phyloP scores from a whole-genome alignment of 1,284 basidiomycete species.

The Irpex sp. region DNA sequence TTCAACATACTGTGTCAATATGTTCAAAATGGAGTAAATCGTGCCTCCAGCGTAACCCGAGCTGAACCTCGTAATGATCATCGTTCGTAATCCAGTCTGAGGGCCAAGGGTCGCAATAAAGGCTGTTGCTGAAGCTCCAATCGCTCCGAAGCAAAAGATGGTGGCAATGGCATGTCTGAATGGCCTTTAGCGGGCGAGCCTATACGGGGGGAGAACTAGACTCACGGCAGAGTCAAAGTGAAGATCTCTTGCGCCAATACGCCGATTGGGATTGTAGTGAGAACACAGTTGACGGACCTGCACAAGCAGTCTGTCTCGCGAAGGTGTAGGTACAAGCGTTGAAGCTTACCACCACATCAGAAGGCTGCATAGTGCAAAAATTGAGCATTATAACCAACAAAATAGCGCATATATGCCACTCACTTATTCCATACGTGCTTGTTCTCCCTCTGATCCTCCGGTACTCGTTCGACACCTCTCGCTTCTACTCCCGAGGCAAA shows the following conservation, averaged over 20 bases:
- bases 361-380: slow-evolving; percentile 23
- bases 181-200: slow-evolving; percentile 2
- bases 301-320: not conserved
- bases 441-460: slow-evolving; percentile 39
- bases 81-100: slow-evolving; percentile 54
- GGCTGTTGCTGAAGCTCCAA: slow-evolving; percentile 36
- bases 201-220: slow-evolving; percentile 3
- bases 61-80: slow-evolving; percentile 50
- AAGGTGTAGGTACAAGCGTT: not conserved
- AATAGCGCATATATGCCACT: slow-evolving; percentile 10
- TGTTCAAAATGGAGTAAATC: slow-evolving; percentile 54
- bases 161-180: slow-evolving; percentile 37
- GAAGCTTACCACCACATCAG: slow-evolving; percentile 43
- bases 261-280: slow-evolving; percentile 55
- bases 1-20: slow-evolving; percentile 43
- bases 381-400: not conserved
- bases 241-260: slow-evolving; percentile 47
- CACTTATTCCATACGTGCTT: slow-evolving; percentile 48
- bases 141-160: slow-evolving; percentile 38
- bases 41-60: slow-evolving; percentile 52
- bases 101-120: slow-evolving; percentile 61
- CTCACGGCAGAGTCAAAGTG: slow-evolving; percentile 45
- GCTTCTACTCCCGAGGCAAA: slow-evolving; percentile 44
- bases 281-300: slow-evolving; percentile 43
- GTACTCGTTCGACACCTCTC: slow-evolving; percentile 46